Percentiles rank a stretch among this genome's conserved stretches.
Evolutionary conservation across 345 rosid species (phyloP).

Genomic region (Brassica rapa): DNA sequence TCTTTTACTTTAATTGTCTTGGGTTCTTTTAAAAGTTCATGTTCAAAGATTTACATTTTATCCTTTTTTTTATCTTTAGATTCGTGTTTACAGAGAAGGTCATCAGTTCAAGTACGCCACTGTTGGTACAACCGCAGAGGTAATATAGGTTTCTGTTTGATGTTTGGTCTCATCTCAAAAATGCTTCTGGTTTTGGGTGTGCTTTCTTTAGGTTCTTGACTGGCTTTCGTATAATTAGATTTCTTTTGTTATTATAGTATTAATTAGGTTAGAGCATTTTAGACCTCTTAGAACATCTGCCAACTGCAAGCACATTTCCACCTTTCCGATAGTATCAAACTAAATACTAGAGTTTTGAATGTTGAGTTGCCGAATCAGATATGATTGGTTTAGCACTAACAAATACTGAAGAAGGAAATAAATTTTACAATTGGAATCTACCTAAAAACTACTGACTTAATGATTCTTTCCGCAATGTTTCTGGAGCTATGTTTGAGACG

Average conservation of each 20-base stretch:
- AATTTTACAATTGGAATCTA: not conserved
- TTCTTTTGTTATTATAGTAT: not conserved
- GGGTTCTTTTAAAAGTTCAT: not conserved
- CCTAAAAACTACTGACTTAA: not conserved
- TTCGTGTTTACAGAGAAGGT: constrained; percentile 59
- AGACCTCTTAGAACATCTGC: not conserved
- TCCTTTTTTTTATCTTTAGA: constrained; percentile 48
- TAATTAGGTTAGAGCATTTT: not conserved
- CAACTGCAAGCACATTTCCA: not conserved
- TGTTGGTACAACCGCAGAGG: constrained; percentile 97
- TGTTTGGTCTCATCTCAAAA: constrained; percentile 1
- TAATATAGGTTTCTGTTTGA: constrained; percentile 27
- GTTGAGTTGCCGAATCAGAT: not conserved
- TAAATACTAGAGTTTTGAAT: not conserved
- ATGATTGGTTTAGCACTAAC: constrained; percentile 1
- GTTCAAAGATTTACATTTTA: not conserved
- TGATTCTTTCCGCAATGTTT: not conserved
- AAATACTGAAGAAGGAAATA: not conserved
- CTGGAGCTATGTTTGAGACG: constrained; percentile 6
- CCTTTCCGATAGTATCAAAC: not conserved
- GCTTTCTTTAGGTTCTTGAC: not conserved
- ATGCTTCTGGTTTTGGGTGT: constrained; percentile 16
- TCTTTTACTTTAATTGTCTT: constrained; percentile 4
- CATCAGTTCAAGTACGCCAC: constrained; percentile 52
- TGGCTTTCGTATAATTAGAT: not conserved